Percentiles rank a stretch among this genome's conserved stretches.
phyloP scores from a whole-genome alignment of 768 basidiomycete species.

The Tulasnella sp. region DNA sequence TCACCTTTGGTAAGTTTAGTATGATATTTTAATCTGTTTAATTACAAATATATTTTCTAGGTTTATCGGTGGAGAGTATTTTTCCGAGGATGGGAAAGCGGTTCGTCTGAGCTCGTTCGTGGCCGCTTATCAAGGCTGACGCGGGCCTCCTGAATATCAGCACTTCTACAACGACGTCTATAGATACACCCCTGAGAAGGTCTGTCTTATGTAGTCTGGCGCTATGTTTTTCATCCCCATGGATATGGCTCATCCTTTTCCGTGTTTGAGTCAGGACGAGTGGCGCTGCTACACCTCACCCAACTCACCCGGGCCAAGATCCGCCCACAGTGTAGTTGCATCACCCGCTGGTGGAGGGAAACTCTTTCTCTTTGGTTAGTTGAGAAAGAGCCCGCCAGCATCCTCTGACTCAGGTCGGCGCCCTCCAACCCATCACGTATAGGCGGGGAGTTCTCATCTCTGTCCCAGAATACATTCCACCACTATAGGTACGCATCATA shows the following conservation, averaged over 20 bases:
- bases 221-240: background rate
- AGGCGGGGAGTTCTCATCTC: conserved; percentile 84
- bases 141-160: conserved; percentile 36
- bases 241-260: background rate
- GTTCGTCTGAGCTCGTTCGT: conserved; percentile 40
- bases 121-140: background rate
- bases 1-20: conserved; percentile 54
- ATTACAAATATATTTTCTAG: conserved; percentile 5
- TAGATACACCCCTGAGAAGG: conserved; percentile 80
- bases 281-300: conserved; percentile 83
- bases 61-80: conserved; percentile 80
- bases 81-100: conserved; percentile 78
- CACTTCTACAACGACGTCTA: conserved; percentile 87
- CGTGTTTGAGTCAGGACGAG: conserved; percentile 54
- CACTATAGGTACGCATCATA: background rate
- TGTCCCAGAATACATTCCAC: conserved; percentile 74
- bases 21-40: conserved; percentile 28
- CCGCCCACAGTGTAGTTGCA: conserved; percentile 76
- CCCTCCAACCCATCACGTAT: background rate
- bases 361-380: conserved; percentile 69
- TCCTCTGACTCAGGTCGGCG: background rate
- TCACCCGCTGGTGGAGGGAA: conserved; percentile 79
- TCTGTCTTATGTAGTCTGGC: conserved; percentile 31
- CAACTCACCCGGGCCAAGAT: conserved; percentile 81
- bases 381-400: background rate